Conservation (phyloP, 2,329 filamentous ascomycete genomes). For the Myriosclerotinia scirpicola region DNA sequence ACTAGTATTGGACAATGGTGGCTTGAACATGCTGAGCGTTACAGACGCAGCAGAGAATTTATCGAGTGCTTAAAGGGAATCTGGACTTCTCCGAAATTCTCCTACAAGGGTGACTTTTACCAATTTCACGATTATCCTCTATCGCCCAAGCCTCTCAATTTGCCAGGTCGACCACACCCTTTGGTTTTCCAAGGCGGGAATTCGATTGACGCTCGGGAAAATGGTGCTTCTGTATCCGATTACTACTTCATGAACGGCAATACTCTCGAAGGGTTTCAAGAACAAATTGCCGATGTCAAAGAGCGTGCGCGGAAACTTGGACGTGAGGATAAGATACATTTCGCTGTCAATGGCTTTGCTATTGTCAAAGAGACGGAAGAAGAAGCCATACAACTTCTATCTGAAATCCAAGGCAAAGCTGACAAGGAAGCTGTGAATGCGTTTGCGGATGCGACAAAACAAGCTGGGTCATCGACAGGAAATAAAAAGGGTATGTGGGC, state of each 20-base stretch:
- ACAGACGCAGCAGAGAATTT: conserved; percentile 50
- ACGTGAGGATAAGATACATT: conserved; percentile 48
- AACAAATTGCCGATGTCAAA: conserved; percentile 51
- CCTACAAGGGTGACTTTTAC: conserved; percentile 53
- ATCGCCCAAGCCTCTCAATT: conserved; percentile 50
- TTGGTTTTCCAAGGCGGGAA: conserved; percentile 57
- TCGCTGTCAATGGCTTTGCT: conserved; percentile 52
- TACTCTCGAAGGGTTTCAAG: conserved; percentile 52
- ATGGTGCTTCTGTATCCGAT: conserved; percentile 49
- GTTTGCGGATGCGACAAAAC: conserved; percentile 50
- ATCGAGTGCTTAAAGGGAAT: conserved; percentile 53
- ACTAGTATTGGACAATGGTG: conserved; percentile 54
- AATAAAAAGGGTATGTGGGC: conserved; percentile 56
- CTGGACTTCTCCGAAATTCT: conserved; percentile 52
- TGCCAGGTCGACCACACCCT: conserved; percentile 48
- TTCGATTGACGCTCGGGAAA: conserved; percentile 50
- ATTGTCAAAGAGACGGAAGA: conserved; percentile 52
- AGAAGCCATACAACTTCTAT: conserved; percentile 50
- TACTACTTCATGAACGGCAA: conserved; percentile 60
- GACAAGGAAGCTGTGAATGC: conserved; percentile 51
- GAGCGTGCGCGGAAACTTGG: conserved; percentile 47
- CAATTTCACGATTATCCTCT: conserved; percentile 53
- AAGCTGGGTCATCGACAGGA: conserved; percentile 49
- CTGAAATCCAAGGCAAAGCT: conserved; percentile 55
- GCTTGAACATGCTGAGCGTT: conserved; percentile 54